Evolutionary conservation across 176 grass and related monocot species (phyloP), one percentile per base, ranked within the genome.

Genomic region (Oryza glaberrima): DNA sequence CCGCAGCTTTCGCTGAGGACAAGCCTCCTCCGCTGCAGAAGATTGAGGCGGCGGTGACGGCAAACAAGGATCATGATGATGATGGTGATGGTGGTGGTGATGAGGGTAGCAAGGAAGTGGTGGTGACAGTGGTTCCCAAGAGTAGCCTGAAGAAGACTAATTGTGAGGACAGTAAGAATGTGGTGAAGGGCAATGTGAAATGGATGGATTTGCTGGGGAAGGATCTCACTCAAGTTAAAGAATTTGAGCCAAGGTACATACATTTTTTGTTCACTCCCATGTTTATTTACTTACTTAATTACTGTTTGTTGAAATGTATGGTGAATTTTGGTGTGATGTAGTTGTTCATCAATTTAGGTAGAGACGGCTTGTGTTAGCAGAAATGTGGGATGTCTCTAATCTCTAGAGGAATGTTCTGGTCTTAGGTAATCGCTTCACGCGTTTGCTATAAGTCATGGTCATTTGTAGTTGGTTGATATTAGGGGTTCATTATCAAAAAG

Each of bases 181-280:
- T 78, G 10, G 83, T 36, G 56, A 99, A 92, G 67, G 83, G 91
- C 51, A 94, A 99, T 88, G 96, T 99, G 20, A 90, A 92, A 65
- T 99, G 96, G 96, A 88, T 94, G 69, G 96, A 99, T 89, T 86
- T 92, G 76, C 89, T 94, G 15, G 96, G 96, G 43, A 94, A 96
- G 83, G 93, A 99, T 84, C 91, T 99, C 17, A 78, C 70, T 11
- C 74, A 96, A 73, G 88, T 94, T 8, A 88, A 81, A 64, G 93
- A 99, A 83, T 99, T 91, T 74, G 91, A 99, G 71, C 83, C 91
- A 71, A 94, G 83, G 96, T 99, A 88, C 77, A 70, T 56, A 35
- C 43, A 8, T 41, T 3, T 68, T 38, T 3, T 84, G 38, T 74
- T 63, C 13, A 32, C 38, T 82, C 5, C 45, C 71, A 75, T 67